Conservation (phyloP, 2,329 filamentous ascomycete species). For the Fusarium guadeloupense region DNA sequence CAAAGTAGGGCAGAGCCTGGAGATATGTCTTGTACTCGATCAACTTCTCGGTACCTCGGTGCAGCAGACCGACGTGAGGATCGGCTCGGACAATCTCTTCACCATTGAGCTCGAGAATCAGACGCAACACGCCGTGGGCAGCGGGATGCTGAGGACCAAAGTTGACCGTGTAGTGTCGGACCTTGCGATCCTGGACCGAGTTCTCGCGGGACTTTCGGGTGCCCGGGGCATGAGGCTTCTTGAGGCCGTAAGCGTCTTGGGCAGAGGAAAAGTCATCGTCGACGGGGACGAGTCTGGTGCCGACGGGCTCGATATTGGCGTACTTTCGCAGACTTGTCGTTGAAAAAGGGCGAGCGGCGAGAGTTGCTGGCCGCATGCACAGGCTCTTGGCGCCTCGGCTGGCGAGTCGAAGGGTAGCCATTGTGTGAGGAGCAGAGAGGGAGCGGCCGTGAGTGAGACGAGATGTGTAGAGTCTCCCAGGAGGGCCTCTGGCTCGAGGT, state of each 20-base stretch:
- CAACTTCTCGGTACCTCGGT: conserved; percentile 98
- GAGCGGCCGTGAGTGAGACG: conserved; percentile 43
- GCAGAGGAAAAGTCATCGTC: conserved; percentile 70
- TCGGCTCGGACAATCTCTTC: conserved; percentile 97
- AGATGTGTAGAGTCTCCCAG: conserved; percentile 45
- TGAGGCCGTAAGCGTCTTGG: conserved; percentile 59
- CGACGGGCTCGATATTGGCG: conserved; percentile 61
- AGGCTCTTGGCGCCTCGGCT: conserved; percentile 75
- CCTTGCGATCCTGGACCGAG: conserved; percentile 74
- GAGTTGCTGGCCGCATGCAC: conserved; percentile 60
- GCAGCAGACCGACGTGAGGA: conserved; percentile 94
- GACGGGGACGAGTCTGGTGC: conserved; percentile 71
- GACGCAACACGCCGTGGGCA: conserved; percentile 94
- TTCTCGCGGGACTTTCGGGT: conserved; percentile 59
- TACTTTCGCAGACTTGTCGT: conserved; percentile 70
- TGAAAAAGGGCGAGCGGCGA: conserved; percentile 69
- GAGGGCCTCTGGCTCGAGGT: conserved; percentile 50
- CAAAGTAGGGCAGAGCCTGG: conserved; percentile 97
- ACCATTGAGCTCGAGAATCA: conserved; percentile 97
- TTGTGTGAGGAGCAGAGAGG: conserved; percentile 54
- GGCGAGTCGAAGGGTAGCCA: conserved; percentile 79
- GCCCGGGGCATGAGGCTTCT: conserved; percentile 52
- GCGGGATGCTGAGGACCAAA: conserved; percentile 99
- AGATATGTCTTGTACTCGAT: conserved; percentile 99
- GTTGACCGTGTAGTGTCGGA: conserved; percentile 99